Evolutionary conservation across 2,329 filamentous ascomycete species (phyloP).

Genomic region (Scedosporium minutisporum): DNA sequence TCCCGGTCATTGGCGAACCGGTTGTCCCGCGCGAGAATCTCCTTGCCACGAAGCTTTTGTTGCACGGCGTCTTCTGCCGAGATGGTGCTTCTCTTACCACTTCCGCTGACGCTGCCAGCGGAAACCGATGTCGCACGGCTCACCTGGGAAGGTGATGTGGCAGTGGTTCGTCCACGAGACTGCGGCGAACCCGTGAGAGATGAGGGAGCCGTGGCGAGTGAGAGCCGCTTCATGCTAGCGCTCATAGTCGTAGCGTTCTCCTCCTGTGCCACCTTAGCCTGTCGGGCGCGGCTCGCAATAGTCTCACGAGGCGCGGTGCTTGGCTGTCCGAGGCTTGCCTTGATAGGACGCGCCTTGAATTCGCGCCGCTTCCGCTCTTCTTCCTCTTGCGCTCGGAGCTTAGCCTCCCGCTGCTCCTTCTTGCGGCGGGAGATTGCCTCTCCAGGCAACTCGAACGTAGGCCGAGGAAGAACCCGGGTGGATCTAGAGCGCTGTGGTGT

Average conservation of each 20-base stretch:
- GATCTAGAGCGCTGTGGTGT: slow-evolving; percentile 31
- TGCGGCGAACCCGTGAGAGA: slow-evolving; percentile 10
- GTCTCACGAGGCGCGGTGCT: slow-evolving; percentile 44
- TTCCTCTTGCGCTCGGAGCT: slow-evolving; percentile 46
- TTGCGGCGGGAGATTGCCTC: slow-evolving; percentile 49
- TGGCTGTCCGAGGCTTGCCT: slow-evolving; percentile 30
- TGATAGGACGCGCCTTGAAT: slow-evolving; percentile 53
- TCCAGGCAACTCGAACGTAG: slow-evolving; percentile 53
- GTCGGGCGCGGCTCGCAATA: slow-evolving; percentile 45
- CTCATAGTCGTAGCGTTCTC: slow-evolving; percentile 13
- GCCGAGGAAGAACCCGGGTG: slow-evolving; percentile 40
- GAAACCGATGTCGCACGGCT: slow-evolving; percentile 37
- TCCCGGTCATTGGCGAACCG: slow-evolving; percentile 35
- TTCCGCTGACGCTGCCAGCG: slow-evolving; percentile 30
- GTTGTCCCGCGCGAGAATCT: slow-evolving; percentile 45
- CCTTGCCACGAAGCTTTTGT: slow-evolving; percentile 42
- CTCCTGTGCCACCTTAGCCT: slow-evolving; percentile 28
- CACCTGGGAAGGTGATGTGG: slow-evolving; percentile 13
- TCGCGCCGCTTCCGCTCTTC: slow-evolving; percentile 50
- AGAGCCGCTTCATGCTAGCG: slow-evolving; percentile 16
- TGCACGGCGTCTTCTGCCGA: slow-evolving; percentile 40
- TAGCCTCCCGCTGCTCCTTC: slow-evolving; percentile 45
- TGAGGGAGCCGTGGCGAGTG: slow-evolving; percentile 9
- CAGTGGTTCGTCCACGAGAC: slow-evolving; percentile 18
- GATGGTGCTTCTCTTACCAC: slow-evolving; percentile 29